Conservation (phyloP, 2,329 filamentous ascomycete species). For the Beauveria rudraprayagi region DNA sequence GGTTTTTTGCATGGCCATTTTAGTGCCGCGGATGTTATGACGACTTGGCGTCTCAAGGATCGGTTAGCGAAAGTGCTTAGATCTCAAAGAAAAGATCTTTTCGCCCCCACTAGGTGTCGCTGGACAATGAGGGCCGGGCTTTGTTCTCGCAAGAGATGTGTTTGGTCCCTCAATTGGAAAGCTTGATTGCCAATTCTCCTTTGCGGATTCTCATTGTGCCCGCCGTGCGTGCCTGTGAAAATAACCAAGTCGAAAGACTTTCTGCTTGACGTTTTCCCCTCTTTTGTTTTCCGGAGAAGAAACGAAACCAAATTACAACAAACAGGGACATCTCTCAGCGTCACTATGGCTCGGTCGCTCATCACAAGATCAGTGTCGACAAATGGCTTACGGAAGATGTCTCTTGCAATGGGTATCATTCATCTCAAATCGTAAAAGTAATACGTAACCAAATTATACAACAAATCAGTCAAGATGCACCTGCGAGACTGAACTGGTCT, state of each 20-base stretch:
- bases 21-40: slow-evolving; percentile 23
- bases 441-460: background rate
- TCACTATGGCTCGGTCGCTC: too few species aligned
- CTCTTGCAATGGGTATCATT: slow-evolving; percentile 9
- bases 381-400: background rate
- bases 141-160: slow-evolving; percentile 38
- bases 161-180: slow-evolving; percentile 26
- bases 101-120: slow-evolving; percentile 76
- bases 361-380: background rate
- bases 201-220: slow-evolving; percentile 17
- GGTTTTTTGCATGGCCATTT: slow-evolving; percentile 15
- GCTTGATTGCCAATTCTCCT: slow-evolving; percentile 79
- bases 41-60: slow-evolving; percentile 47
- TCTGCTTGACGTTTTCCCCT: background rate
- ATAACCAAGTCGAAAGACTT: background rate
- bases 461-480: background rate
- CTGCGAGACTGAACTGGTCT: background rate
- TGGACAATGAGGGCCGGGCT: slow-evolving; percentile 38
- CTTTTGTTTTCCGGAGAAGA: background rate
- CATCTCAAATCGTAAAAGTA: slow-evolving; percentile 5
- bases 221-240: slow-evolving; percentile 19
- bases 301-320: background rate
- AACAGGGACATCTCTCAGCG: background rate
- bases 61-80: slow-evolving; percentile 49
- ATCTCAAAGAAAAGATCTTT: slow-evolving; percentile 51